Conservation (phyloP, 768 basidiomycete species). For the Tricholoma hemisulphureum region DNA sequence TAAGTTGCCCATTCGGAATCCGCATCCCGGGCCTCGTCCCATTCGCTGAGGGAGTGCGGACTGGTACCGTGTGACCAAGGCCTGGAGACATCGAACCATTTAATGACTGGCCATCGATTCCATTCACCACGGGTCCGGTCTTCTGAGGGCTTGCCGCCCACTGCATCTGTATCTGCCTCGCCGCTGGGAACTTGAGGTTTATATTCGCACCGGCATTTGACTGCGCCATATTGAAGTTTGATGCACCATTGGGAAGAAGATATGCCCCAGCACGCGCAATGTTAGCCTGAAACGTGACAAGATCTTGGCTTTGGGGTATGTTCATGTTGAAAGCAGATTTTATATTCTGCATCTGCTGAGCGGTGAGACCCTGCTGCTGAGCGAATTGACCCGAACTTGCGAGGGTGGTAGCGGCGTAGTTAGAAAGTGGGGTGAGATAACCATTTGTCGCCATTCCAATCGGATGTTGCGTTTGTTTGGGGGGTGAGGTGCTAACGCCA, state of each 20-base stretch:
- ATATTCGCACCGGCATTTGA: conserved; percentile 29
- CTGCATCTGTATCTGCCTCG: conserved; percentile 40
- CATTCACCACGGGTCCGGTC: conserved; percentile 32
- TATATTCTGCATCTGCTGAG: conserved; percentile 60
- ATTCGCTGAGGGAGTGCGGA: conserved; percentile 56
- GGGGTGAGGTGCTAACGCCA: conserved; percentile 2
- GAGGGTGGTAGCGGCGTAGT: conserved; percentile 31
- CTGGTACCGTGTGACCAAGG: conserved; percentile 34
- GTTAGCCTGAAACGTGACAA: conserved; percentile 20
- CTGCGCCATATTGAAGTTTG: conserved; percentile 39
- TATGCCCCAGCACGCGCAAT: background rate
- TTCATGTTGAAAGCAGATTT: conserved; percentile 55
- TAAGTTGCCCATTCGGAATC: conserved; percentile 39
- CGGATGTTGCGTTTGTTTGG: conserved; percentile 10
- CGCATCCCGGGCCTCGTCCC: conserved; percentile 45
- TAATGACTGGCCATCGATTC: conserved; percentile 26
- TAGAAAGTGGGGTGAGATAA: conserved; percentile 44
- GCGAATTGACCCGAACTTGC: conserved; percentile 36
- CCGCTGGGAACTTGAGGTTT: conserved; percentile 42
- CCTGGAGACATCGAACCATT: conserved; percentile 34
- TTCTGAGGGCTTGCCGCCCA: conserved; percentile 32
- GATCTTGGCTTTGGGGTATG: conserved; percentile 37
- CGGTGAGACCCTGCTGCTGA: conserved; percentile 39
- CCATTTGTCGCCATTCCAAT: conserved; percentile 34
- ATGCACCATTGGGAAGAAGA: background rate